Conservation (phyloP, 73 alveolate species). For the Paraurostyla sp. region DNA sequence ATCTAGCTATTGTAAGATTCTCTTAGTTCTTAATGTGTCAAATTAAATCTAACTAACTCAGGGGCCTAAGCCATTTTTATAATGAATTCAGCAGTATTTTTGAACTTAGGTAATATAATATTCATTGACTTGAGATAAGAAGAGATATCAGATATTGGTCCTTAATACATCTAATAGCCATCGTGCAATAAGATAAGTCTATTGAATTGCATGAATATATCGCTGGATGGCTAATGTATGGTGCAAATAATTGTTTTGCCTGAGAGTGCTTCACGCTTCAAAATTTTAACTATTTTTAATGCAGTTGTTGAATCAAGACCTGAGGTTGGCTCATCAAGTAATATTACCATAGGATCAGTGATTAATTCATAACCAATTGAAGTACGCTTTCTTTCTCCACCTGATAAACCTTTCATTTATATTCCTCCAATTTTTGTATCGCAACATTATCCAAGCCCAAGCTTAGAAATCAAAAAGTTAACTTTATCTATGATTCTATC, state of each 20-base stretch:
- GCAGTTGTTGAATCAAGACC: constrained; percentile 61
- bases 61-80: constrained; percentile 62
- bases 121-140: constrained; percentile 23
- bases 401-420: constrained; percentile 76
- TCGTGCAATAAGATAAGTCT: constrained; percentile 49
- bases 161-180: constrained; percentile 60
- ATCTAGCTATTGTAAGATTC: background rate
- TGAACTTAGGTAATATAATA: constrained; percentile 15
- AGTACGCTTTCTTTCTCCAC: constrained; percentile 84
- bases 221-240: constrained; percentile 25
- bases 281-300: background rate
- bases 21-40: constrained; percentile 8
- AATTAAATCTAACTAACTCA: background rate
- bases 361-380: constrained; percentile 76
- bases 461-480: constrained; percentile 11
- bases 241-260: constrained; percentile 58
- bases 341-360: constrained; percentile 58
- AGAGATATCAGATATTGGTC: constrained; percentile 32
- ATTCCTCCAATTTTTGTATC: constrained; percentile 76
- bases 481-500: background rate
- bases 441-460: constrained; percentile 65
- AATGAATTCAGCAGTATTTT: constrained; percentile 43
- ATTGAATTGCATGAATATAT: constrained; percentile 37
- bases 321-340: constrained; percentile 48
- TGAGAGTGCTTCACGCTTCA: constrained; percentile 31